phyloP scores from a whole-genome alignment of 1,139 yeast genomes.

The Kodamaea suecica region DNA sequence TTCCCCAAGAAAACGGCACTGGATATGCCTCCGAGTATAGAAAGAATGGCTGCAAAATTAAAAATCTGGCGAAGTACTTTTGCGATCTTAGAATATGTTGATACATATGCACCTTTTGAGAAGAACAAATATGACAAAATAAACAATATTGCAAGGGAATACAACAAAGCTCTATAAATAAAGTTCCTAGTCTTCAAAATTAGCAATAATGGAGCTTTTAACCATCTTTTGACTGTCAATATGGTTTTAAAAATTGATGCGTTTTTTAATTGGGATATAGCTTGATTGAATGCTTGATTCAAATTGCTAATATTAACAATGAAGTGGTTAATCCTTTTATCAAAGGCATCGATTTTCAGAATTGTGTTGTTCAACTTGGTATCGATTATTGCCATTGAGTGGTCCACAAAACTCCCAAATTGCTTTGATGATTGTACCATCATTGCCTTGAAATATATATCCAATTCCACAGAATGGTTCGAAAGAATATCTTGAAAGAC shows the following conservation, averaged over 20 bases:
- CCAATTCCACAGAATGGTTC: not conserved
- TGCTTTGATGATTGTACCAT: not conserved
- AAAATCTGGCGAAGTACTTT: too few species aligned
- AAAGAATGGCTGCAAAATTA: conserved; percentile 1
- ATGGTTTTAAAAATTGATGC: not conserved
- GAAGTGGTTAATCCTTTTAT: conserved; percentile 1
- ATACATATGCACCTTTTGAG: too few species aligned
- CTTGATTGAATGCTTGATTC: not conserved
- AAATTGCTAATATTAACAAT: not conserved
- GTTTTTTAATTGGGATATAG: not conserved
- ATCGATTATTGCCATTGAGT: not conserved
- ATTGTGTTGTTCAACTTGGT: conserved; percentile 2
- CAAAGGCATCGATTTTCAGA: conserved; percentile 3
- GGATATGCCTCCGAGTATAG: not conserved
- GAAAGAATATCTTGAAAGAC: not conserved
- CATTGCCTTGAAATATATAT: not conserved
- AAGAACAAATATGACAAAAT: too few species aligned
- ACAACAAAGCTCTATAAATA: not conserved
- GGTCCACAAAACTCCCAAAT: not conserved
- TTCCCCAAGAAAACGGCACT: not conserved
- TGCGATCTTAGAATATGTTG: too few species aligned
- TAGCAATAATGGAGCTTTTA: not conserved
- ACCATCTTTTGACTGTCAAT: not conserved
- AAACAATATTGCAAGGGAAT: not conserved
- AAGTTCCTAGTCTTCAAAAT: not conserved